These are phyloP conservation scores for Aspergillus ellipticus DNA, from an alignment of 495 filamentous ascomycete genomes.

Conservation along the genomic window DNA sequence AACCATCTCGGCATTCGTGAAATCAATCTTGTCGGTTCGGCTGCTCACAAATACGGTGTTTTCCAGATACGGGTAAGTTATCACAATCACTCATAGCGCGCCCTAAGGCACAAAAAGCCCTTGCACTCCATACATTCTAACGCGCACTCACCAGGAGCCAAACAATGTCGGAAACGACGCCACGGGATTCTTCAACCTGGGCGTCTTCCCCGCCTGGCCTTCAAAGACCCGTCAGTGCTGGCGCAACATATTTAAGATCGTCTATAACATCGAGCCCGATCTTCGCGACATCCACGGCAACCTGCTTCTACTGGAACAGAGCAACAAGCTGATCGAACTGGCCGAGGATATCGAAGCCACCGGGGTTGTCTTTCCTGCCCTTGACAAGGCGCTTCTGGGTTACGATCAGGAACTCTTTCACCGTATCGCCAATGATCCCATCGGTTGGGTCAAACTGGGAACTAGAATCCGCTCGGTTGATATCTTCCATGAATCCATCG, in stretches of 20 bases:
- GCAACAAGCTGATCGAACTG: conserved; percentile 33
- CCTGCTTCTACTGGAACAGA: conserved; percentile 22
- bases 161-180: background rate
- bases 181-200: background rate
- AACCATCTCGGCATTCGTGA: background rate
- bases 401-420: conserved; percentile 36
- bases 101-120: too few relatives aligned
- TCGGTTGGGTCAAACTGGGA: conserved; percentile 39
- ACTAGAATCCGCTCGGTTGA: conserved; percentile 33
- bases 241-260: conserved; percentile 21
- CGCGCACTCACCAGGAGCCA: background rate
- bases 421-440: conserved; percentile 33
- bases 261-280: conserved; percentile 32
- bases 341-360: conserved; percentile 36
- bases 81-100: too few relatives aligned
- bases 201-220: conserved; percentile 9
- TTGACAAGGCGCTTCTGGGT: conserved; percentile 39
- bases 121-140: background rate
- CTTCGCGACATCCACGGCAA: conserved; percentile 24
- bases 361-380: conserved; percentile 27
- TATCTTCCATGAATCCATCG: conserved; percentile 46
- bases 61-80: conserved; percentile 13
- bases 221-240: conserved; percentile 8
- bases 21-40: conserved; percentile 7
- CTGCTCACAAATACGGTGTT: conserved; percentile 10